Percentiles rank a stretch among this genome's conserved stretches.
These are phyloP conservation scores for Phoma sp. DNA, from an alignment of 2,329 filamentous ascomycete genomes.

Conservation along the genomic window DNA sequence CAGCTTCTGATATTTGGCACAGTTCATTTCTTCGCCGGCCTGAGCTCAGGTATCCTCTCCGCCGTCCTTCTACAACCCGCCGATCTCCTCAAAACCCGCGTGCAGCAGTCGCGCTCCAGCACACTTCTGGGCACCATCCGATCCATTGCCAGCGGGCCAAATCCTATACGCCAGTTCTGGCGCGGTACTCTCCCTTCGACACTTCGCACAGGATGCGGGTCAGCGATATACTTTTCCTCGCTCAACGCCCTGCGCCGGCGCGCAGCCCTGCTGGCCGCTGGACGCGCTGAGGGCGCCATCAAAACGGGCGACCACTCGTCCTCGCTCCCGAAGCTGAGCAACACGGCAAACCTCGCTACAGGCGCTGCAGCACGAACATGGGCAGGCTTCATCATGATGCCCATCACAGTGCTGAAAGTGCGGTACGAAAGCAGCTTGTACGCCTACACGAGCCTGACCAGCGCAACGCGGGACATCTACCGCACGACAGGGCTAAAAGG, in stretches of 20 bases:
- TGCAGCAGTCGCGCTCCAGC: constrained; percentile 82
- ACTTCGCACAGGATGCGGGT: constrained; percentile 91
- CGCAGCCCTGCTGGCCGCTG: constrained; percentile 51
- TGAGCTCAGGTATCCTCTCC: constrained; percentile 85
- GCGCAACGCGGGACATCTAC: constrained; percentile 78
- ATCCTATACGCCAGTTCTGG: constrained; percentile 81
- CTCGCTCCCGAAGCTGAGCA: constrained; percentile 80
- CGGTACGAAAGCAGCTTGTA: constrained; percentile 92
- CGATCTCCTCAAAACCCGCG: constrained; percentile 93
- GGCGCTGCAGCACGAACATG: constrained; percentile 84
- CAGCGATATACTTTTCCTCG: constrained; percentile 90
- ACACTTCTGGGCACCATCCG: constrained; percentile 73
- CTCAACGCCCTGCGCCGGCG: constrained; percentile 83
- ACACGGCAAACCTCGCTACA: constrained; percentile 83
- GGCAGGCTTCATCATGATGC: constrained; percentile 92
- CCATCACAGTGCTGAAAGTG: constrained; percentile 94
- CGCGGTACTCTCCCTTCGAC: constrained; percentile 90
- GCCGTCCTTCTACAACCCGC: constrained; percentile 92
- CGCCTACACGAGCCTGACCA: constrained; percentile 76
- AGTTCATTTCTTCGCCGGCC: constrained; percentile 86
- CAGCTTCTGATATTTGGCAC: constrained; percentile 6
- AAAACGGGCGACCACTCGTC: constrained; percentile 61
- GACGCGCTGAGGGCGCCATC: constrained; percentile 20
- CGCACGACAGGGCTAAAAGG: constrained; percentile 76
- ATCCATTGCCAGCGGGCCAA: constrained; percentile 70